Percentiles rank a stretch among this genome's conserved stretches.
Evolutionary conservation across 805 yeast species (phyloP).

Genomic region (baker's yeast (Saccharomyces cerevisiae)): DNA sequence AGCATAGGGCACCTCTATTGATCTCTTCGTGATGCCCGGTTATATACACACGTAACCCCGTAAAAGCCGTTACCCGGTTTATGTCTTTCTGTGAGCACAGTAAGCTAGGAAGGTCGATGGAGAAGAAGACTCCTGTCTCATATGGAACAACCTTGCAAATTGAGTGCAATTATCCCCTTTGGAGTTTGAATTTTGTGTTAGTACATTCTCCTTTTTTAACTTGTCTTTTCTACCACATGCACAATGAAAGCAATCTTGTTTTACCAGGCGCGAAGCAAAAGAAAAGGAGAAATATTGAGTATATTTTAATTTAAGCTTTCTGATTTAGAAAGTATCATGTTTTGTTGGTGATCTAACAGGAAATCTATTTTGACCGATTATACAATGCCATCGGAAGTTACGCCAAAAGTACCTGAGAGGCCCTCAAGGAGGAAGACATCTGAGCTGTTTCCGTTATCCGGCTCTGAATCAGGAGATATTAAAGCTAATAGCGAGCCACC

Average conservation of each 20-base stretch:
- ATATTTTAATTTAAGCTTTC: not conserved
- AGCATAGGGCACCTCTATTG: not conserved
- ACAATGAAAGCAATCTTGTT: not conserved
- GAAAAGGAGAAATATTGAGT: not conserved
- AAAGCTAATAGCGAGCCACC: slow-evolving; percentile 10
- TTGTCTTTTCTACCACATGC: not conserved
- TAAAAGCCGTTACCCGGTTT: not conserved
- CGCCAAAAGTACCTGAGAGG: slow-evolving; percentile 28
- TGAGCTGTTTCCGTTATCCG: not conserved
- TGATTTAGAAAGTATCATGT: not conserved
- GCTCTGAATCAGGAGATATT: slow-evolving; percentile 10
- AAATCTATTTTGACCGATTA: not conserved
- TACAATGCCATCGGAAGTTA: slow-evolving; percentile 9
- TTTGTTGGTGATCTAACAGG: not conserved
- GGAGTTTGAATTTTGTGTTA: not conserved
- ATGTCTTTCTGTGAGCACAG: not conserved
- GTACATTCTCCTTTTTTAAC: not conserved
- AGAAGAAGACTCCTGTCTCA: not conserved
- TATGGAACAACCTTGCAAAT: not conserved
- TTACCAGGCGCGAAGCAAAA: not conserved
- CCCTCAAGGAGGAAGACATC: slow-evolving; percentile 13
- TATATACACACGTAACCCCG: not conserved
- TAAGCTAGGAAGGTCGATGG: not conserved
- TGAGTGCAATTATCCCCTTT: not conserved
- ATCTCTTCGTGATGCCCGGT: not conserved